Percentiles rank a stretch among this genome's conserved stretches.
Conservation (phyloP, 371 early-diverging fungal species). For the Circinella minor region DNA sequence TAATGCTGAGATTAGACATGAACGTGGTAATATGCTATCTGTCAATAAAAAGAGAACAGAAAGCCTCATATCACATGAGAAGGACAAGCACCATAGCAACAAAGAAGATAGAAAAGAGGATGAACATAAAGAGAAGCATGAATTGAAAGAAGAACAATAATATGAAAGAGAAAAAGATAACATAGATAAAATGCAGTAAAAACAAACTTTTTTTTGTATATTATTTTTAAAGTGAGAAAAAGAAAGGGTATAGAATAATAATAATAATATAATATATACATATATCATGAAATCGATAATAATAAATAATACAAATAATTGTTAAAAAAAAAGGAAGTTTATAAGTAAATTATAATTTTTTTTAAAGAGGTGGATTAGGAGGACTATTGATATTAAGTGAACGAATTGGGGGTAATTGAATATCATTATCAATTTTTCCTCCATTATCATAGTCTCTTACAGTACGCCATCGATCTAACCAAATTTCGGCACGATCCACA, state of each 20-base stretch:
- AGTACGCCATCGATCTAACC: slow-evolving; percentile 63
- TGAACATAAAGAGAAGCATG: no score
- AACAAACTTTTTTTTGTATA: not conserved
- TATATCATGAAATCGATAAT: not conserved
- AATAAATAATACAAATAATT: not conserved
- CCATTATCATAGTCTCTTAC: slow-evolving; percentile 26
- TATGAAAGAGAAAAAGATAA: not conserved
- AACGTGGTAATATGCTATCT: no score
- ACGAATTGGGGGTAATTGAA: slow-evolving; percentile 40
- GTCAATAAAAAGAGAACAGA: no score
- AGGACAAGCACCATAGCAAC: not conserved
- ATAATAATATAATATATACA: slow-evolving; percentile 2
- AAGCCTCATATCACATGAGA: not conserved
- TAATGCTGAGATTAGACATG: not conserved
- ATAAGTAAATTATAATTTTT: not conserved
- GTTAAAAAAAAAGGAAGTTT: not conserved
- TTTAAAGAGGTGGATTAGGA: not conserved
- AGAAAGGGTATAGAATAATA: slow-evolving; percentile 4
- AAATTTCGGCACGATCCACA: slow-evolving; percentile 78
- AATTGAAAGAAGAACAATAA: no score
- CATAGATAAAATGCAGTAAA: not conserved
- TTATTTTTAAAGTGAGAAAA: not conserved
- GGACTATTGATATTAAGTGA: slow-evolving; percentile 1
- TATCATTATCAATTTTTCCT: slow-evolving; percentile 14
- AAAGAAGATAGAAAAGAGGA: not conserved